These are phyloP conservation scores for Colletotrichum theobromicola DNA, from an alignment of 2,329 filamentous ascomycete genomes.

Conservation along the genomic window DNA sequence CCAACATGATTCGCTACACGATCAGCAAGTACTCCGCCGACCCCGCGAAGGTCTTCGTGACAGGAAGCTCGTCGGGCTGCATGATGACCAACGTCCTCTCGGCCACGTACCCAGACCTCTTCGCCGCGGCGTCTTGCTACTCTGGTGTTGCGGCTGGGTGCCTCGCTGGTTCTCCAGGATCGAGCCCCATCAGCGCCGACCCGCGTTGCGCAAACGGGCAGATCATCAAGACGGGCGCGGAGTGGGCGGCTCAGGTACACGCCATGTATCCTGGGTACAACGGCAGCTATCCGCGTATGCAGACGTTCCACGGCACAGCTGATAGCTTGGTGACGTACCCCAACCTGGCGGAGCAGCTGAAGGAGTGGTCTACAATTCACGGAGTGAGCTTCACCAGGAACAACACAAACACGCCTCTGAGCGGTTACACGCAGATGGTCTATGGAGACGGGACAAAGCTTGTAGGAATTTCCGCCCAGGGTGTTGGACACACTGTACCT, in stretches of 20 bases:
- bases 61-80: conserved; percentile 40
- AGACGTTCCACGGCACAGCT: conserved; percentile 34
- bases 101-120: conserved; percentile 38
- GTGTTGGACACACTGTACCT: conserved; percentile 35
- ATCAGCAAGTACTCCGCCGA: conserved; percentile 50
- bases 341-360: conserved; percentile 23
- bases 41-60: conserved; percentile 47
- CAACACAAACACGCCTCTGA: conserved; percentile 28
- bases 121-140: conserved; percentile 36
- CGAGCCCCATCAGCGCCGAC: conserved; percentile 28
- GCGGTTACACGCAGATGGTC: conserved; percentile 34
- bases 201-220: conserved; percentile 46
- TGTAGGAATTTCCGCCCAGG: conserved; percentile 32
- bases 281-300: conserved; percentile 34
- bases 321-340: conserved; percentile 41
- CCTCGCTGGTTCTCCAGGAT: conserved; percentile 24
- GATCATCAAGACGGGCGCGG: conserved; percentile 38
- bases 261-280: conserved; percentile 35
- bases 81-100: conserved; percentile 42
- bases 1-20: conserved; percentile 55
- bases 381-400: conserved; percentile 27
- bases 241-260: conserved; percentile 49
- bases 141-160: conserved; percentile 39
- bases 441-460: conserved; percentile 38
- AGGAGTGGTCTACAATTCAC: conserved; percentile 25